Conservation (phyloP, 2,329 filamentous ascomycete species). For the Cercospora zeae-maydis region DNA sequence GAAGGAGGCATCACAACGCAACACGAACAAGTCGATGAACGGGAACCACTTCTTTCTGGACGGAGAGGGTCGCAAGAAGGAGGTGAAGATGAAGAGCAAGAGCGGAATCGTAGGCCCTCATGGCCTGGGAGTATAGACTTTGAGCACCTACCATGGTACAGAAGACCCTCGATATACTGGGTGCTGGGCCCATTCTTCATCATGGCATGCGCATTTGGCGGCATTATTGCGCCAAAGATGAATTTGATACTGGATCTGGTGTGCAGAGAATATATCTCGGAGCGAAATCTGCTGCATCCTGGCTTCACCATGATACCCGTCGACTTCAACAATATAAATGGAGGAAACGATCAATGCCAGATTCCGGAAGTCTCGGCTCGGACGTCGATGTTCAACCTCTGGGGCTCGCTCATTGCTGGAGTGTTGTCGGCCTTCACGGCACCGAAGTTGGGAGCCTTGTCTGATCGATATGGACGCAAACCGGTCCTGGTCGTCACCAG, state of each 20-base stretch:
- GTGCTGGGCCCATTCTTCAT: constrained; percentile 74
- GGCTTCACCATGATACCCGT: constrained; percentile 61
- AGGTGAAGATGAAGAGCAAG: constrained; percentile 22
- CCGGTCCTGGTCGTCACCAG: constrained; percentile 70
- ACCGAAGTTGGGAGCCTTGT: constrained; percentile 78
- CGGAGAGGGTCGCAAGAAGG: constrained; percentile 6
- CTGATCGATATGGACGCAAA: constrained; percentile 80
- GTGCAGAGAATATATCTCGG: constrained; percentile 76
- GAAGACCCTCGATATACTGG: constrained; percentile 70
- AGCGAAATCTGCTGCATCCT: constrained; percentile 54
- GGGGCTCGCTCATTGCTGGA: constrained; percentile 70
- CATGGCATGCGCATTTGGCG: constrained; percentile 82
- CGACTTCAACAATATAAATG: constrained; percentile 52
- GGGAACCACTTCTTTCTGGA: constrained; percentile 27
- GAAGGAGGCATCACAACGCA: constrained; percentile 26
- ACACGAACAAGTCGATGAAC: constrained; percentile 25
- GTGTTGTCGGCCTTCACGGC: constrained; percentile 74
- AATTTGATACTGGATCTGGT: constrained; percentile 82
- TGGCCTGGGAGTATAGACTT: constrained; percentile 50
- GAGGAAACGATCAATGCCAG: constrained; percentile 73
- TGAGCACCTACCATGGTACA: constrained; percentile 59
- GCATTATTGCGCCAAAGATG: constrained; percentile 77
- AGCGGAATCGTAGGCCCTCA: constrained; percentile 21
- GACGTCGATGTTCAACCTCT: constrained; percentile 74
- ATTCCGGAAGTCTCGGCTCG: constrained; percentile 72